Percentiles rank a stretch among this genome's conserved stretches.
These are phyloP conservation scores for Huntiella savannae DNA, from an alignment of 2,329 filamentous ascomycete genomes.

Conservation along the genomic window DNA sequence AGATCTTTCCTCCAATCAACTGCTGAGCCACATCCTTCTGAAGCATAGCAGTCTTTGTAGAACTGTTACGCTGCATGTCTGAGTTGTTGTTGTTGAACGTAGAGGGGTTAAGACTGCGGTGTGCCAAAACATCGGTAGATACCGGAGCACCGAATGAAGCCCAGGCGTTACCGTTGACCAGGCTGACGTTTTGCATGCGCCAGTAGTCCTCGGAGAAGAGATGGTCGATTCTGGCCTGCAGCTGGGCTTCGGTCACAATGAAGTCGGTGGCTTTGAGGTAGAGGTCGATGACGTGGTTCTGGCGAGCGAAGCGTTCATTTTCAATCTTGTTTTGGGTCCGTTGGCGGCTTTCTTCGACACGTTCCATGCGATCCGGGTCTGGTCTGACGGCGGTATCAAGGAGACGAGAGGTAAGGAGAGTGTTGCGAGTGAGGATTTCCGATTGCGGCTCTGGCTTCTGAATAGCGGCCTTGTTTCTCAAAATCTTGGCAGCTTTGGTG, in stretches of 20 bases:
- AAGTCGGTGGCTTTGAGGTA: conserved; percentile 80
- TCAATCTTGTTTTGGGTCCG: conserved; percentile 26
- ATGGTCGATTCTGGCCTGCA: conserved; percentile 52
- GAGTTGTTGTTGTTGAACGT: background rate
- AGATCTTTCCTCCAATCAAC: conserved; percentile 36
- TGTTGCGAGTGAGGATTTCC: conserved; percentile 55
- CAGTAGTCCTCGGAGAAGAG: conserved; percentile 52
- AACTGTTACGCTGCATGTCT: background rate
- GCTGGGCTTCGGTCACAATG: conserved; percentile 63
- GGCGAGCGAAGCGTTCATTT: conserved; percentile 38
- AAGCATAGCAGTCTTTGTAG: conserved; percentile 24
- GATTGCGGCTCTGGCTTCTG: conserved; percentile 52
- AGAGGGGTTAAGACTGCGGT: conserved; percentile 1
- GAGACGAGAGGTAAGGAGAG: conserved; percentile 34
- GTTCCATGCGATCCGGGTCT: conserved; percentile 43
- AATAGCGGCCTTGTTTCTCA: conserved; percentile 28
- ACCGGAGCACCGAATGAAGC: conserved; percentile 27
- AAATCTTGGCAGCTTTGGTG: conserved; percentile 28
- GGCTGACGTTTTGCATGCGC: conserved; percentile 17
- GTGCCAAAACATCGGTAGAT: conserved; percentile 24
- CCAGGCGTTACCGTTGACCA: conserved; percentile 31
- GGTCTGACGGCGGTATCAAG: conserved; percentile 31
- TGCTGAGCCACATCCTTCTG: conserved; percentile 39
- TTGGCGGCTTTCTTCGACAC: conserved; percentile 25
- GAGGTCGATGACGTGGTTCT: conserved; percentile 61